Percentiles rank a stretch among this genome's conserved stretches.
phyloP scores from a whole-genome alignment of 106 monocot species.

The Dioscorea alata region DNA sequence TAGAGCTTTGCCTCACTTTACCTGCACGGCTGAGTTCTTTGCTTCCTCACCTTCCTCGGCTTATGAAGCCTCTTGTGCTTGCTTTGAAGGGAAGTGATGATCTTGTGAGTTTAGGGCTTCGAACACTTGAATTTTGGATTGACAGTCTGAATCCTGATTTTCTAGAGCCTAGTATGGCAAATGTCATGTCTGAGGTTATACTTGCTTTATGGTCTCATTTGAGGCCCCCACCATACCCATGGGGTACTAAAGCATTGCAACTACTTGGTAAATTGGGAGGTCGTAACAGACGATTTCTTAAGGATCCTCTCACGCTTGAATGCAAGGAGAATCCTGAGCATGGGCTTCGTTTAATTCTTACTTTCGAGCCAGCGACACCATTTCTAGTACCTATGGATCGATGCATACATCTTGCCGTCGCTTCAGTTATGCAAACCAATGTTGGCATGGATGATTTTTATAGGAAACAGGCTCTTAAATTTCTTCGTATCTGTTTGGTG shows the following conservation, averaged over 20 bases:
- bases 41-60: conserved; percentile 94
- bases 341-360: conserved; percentile 93
- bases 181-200: conserved; percentile 96
- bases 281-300: conserved; percentile 92
- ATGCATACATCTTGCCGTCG: conserved; percentile 76
- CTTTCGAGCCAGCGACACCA: conserved; percentile 93
- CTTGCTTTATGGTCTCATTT: conserved; percentile 98
- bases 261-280: conserved; percentile 96
- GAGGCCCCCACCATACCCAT: conserved; percentile 84
- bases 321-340: conserved; percentile 99
- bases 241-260: conserved; percentile 94
- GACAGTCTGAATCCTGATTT: conserved; percentile 99
- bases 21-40: conserved; percentile 98
- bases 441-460: conserved; percentile 73
- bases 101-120: conserved; percentile 85
- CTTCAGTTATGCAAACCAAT: conserved; percentile 64
- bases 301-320: conserved; percentile 85
- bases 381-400: conserved; percentile 96
- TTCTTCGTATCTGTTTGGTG: conserved; percentile 80
- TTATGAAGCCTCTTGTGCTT: conserved; percentile 87
- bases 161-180: conserved; percentile 97
- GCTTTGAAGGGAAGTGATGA: conserved; percentile 94
- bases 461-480: conserved; percentile 81
- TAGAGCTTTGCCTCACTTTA: conserved; percentile 89
- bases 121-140: conserved; percentile 99